Base-by-base conservation (phyloP, 2,329 filamentous ascomycete genomes). In the Fusarium globosum region DNA sequence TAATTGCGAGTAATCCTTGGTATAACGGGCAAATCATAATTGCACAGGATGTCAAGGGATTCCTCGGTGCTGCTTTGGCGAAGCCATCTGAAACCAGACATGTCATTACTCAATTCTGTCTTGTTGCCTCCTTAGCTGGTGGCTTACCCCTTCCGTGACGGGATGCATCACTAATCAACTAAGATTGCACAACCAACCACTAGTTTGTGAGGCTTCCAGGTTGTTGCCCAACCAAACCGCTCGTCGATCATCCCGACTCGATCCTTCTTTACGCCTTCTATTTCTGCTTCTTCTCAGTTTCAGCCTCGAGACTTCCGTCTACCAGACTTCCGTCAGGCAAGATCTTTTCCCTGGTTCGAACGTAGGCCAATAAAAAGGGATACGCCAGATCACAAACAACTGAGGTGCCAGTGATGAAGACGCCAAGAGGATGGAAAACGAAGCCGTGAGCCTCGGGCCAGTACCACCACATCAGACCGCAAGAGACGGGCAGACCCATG, bases 391-490 rank as follows among this genome's bases (percentile, higher is more conserved):
- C 86, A 53, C 83, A 85, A 21, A 83, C 49, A 4, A 85, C 61
- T 20, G 81, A 82, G 1, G 82, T 81, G 2, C 80, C 82, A 68
- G 81, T 81, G 20, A 88, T 74, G 64, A 87, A 83, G 8, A 86
- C 49, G 2, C 81, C 83, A 9, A 86, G 76, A 1, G 84, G 85
- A 38, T 82, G 83, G 55, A 82, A 78, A 36, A 85, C 83, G 73
- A 86, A 88, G 16, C 81, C 82, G 73, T 88, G 84, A 2, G 85
- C 84, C 63, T 87, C 86, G 7, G 85, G 85, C 86, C 86, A 88
- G 71, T 82, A 83, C 79, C 83, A 86, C 85, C 85, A 87, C n/a
- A 85, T 76, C 48, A 86, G 71, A 14, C 77, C 77, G 59, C 83
- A 84, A 48, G 79, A 80, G 16, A 82, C 63, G 10, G 83, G 79